These are phyloP conservation scores for Fraxinus albicans DNA, from an alignment of 305 asterid genomes.

Conservation along the genomic window DNA sequence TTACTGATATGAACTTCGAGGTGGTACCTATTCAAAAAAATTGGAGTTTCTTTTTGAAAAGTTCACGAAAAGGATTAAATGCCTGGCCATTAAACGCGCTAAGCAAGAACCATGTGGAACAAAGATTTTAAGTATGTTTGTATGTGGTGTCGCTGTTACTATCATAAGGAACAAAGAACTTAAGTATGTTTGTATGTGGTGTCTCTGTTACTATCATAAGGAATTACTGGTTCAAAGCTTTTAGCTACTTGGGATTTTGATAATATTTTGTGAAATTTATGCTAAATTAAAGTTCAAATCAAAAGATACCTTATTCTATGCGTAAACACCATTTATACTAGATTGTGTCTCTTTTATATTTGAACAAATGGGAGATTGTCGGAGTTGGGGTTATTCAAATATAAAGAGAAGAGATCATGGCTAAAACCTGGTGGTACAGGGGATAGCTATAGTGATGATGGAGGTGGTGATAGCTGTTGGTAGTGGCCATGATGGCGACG, in stretches of 20 bases:
- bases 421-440: not conserved
- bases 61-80: not conserved
- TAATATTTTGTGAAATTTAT: not conserved
- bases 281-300: not conserved
- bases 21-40: not conserved
- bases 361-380: not conserved
- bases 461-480: not conserved
- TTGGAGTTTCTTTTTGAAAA: not conserved
- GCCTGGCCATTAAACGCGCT: not conserved
- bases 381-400: not conserved
- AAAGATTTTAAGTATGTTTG: too few relatives aligned
- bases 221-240: not conserved
- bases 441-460: not conserved
- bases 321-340: not conserved
- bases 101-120: not conserved
- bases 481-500: not conserved
- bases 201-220: not conserved
- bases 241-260: not conserved
- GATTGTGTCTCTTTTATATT: not conserved
- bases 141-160: too few relatives aligned
- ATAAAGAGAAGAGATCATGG: not conserved
- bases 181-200: not conserved
- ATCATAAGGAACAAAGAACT: not conserved
- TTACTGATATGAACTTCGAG: not conserved
- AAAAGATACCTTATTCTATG: not conserved